A percentile compares a stretch with the other conserved stretches of the same genome.
These are phyloP conservation scores for Oryza rufipogon DNA, from an alignment of 176 grass and related monocot genomes.

Conservation along the genomic window DNA sequence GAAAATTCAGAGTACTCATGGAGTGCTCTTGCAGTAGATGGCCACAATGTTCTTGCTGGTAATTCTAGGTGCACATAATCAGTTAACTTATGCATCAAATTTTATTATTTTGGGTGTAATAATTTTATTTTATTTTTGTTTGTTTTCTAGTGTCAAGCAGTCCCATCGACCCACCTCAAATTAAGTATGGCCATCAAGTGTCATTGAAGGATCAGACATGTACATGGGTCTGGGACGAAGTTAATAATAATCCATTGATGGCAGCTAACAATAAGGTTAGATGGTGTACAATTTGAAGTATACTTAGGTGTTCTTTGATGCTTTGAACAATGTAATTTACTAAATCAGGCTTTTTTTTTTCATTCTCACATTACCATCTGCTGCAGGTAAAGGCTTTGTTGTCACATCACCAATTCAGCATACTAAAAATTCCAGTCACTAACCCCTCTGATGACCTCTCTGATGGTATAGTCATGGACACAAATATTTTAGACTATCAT, in stretches of 20 bases:
- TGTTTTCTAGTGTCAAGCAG: constrained; percentile 73
- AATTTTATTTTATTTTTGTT: not conserved
- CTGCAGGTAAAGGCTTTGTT: constrained; percentile 66
- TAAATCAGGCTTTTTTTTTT: constrained; percentile 11
- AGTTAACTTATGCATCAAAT: constrained; percentile 1
- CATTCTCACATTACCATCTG: not conserved
- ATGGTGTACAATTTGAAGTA: not conserved
- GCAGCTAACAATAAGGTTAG: constrained; percentile 61
- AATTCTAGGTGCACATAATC: constrained; percentile 22
- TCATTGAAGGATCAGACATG: constrained; percentile 26
- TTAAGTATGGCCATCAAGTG: constrained; percentile 57
- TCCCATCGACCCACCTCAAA: constrained; percentile 71
- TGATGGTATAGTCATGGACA: constrained; percentile 44
- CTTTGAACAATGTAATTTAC: not conserved
- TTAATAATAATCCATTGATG: constrained; percentile 51
- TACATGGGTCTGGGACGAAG: constrained; percentile 68
- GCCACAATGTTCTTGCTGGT: constrained; percentile 75
- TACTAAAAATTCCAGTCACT: constrained; percentile 73
- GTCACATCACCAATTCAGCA: constrained; percentile 54
- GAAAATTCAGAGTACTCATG: constrained; percentile 77
- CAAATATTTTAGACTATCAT: not conserved
- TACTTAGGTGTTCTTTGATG: not conserved
- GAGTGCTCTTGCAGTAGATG: constrained; percentile 69
- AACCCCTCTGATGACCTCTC: constrained; percentile 55
- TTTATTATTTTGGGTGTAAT: constrained; percentile 10